Base-by-base conservation (phyloP, 164 flowering plant genomes). In the Amborella trichopoda region DNA sequence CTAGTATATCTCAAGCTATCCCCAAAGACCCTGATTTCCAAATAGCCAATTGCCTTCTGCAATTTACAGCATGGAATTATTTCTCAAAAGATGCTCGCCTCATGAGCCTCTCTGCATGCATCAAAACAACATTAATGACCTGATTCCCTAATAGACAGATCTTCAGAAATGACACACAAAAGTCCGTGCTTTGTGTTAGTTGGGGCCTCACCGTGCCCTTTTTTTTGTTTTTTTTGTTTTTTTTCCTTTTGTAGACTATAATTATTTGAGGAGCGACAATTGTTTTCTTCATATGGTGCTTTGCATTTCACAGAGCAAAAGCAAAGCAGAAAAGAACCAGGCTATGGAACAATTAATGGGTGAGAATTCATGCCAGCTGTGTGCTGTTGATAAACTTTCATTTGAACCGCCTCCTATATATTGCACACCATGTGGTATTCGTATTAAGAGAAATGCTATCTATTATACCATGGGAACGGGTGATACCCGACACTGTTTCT, bases 291-390 rank as follows among this genome's bases (percentile, higher is more conserved):
- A 0, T 9, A 0, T 30, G 9, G 34, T 30, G 34, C 34, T 8
- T 30, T 9, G 34, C 34, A 0, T 30, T 30, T 30, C 5, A 14
- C 49, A 59, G 57, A 40, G 47, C 25, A 50, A 49, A 44, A 25
- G 39, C 21, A 44, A 49, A 11, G 55, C 36, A 0, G 39, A 49
- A 25, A 34, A 36, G 36, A 43, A 34, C 22, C 42, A 50, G 26
- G 50, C 50, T 11, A 34, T 57, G 62, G 47, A 5, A 10, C 40
- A 28, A 3, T 23, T 36, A 4, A 26, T 24, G 34, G 40, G 16
- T 52, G 47, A 52, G 45, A 59, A 46, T 24, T 46, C 47, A 13
- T 59, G 62, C 40, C 52, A 32, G 32, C 28, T 59, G 32, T 59
- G 62, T 45, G 45, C 21, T 4, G 26, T 14, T 22, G 56, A 59